Base-by-base conservation (phyloP, 1,284 basidiomycete species). In the Cryptococcus amylolentus region DNA sequence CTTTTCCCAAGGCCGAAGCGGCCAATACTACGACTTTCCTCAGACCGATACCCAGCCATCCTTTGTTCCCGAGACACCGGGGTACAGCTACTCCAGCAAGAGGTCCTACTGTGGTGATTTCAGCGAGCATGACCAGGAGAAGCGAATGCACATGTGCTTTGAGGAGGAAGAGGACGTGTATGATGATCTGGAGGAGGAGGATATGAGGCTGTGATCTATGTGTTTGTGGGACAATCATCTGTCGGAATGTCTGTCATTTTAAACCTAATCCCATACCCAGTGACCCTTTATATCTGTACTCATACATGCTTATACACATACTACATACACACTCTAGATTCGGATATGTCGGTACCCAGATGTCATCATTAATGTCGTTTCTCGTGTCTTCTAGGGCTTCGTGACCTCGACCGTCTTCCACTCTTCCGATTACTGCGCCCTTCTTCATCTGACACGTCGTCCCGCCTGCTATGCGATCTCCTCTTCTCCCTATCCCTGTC, bases 131-230 rank as follows among this genome's bases (percentile, higher is more conserved):
- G 27, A 39, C 16, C 28, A 18, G 28, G 35, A 8, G 18, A 51
- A 42, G 13, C 13, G 49, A 18, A 42, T 13, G 26, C 28, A 23
- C 9, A 42, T 51, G 9, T 27, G 38, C 18, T n/a, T 16, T 20
- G 27, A 3, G n/a, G 46, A 28, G 27, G 27, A 23, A 16, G 23
- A 43, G 10, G 40, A 52, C 6, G 53, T 51, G n/a, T 39, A 52
- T 40, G 54, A 51, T 49, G 44, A 59, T 49, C 20, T 59, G 8
- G 49, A 49, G 28, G 47, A 44, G 26, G 52, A 53, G 27, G 49
- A 54, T 35, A 28, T 12, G 47, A 35, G 27, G 49, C 49, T 13
- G 18, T 54, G 45, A 26, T 27, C 14, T 37, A 18, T 31, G 8
- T 6, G 14, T 35, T 14, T 31, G 13, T n/a, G 8, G 23, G 14